These are phyloP conservation scores for Boeremia lycopersici DNA, from an alignment of 2,329 filamentous ascomycete species.

Conservation along the genomic window DNA sequence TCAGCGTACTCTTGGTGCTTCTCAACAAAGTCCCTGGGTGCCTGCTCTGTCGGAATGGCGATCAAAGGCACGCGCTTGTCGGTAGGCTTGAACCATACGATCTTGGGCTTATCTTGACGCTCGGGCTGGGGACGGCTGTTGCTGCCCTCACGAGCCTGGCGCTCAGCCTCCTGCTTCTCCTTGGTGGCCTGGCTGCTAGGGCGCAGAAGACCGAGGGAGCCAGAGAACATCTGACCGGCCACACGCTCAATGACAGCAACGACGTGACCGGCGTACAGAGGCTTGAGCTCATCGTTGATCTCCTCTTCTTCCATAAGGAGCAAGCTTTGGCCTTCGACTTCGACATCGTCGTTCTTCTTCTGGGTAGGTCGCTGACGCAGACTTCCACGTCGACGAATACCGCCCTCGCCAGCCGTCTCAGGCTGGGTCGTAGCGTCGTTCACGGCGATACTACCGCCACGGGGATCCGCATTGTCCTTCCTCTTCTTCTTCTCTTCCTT, in stretches of 20 bases:
- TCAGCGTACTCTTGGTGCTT: constrained; percentile 98
- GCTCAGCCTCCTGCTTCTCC: constrained; percentile 98
- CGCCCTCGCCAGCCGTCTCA: constrained; percentile 73
- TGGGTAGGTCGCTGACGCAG: constrained; percentile 95
- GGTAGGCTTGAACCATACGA: constrained; percentile 99
- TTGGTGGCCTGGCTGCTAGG: constrained; percentile 98
- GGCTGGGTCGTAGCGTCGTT: constrained; percentile 64
- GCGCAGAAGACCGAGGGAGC: constrained; percentile 88
- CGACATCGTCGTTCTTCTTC: constrained; percentile 99
- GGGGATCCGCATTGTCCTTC: constrained; percentile 95
- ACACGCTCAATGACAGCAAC: constrained; percentile 97
- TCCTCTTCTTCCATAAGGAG: constrained; percentile 98
- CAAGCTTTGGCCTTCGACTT: constrained; percentile 96
- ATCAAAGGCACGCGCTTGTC: constrained; percentile 98
- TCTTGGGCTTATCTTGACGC: constrained; percentile 97
- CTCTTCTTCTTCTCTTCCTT: constrained; percentile 99
- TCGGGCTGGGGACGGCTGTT: constrained; percentile 75
- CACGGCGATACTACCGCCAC: constrained; percentile 76
- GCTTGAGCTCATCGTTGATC: constrained; percentile 98
- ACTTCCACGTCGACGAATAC: constrained; percentile 90
- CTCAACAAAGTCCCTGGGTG: constrained; percentile 96
- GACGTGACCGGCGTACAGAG: constrained; percentile 93
- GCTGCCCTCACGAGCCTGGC: constrained; percentile 83
- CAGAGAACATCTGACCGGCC: constrained; percentile 98
- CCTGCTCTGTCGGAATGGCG: constrained; percentile 97